Evolutionary conservation across 768 basidiomycete genomes (phyloP).

Genomic region (Tephrocybe sp.): DNA sequence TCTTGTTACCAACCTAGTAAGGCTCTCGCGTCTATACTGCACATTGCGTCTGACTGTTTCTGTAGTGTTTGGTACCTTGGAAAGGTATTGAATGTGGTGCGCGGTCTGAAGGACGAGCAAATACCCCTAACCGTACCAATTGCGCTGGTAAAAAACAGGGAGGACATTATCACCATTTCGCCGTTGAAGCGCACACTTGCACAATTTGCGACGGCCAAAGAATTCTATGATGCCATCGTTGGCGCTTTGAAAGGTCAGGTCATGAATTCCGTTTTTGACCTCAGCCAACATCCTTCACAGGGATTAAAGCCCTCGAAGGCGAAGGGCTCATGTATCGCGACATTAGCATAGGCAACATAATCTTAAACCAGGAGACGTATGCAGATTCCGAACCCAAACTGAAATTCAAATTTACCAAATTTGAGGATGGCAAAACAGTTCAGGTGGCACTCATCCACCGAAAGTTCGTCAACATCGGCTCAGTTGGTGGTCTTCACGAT

Average conservation of each 20-base stretch:
- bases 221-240: background rate
- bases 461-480: background rate
- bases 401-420: no score
- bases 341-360: conserved; percentile 1
- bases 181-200: background rate
- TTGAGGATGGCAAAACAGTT: background rate
- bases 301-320: background rate
- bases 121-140: no score
- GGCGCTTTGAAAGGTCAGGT: background rate
- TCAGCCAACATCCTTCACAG: background rate
- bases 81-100: background rate
- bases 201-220: background rate
- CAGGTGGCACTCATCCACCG: background rate
- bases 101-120: background rate
- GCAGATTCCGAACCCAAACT: no score
- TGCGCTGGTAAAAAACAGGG: background rate
- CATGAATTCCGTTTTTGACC: no score
- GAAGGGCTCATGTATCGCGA: background rate
- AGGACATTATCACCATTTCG: background rate
- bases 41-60: background rate
- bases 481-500: background rate
- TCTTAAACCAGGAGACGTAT: background rate
- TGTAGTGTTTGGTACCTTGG: conserved; percentile 1
- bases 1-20: background rate
- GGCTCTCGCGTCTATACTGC: background rate